Percentiles rank a stretch among this genome's conserved stretches.
These are phyloP conservation scores for Letharia columbiana DNA, from an alignment of 495 filamentous ascomycete species.

Conservation along the genomic window DNA sequence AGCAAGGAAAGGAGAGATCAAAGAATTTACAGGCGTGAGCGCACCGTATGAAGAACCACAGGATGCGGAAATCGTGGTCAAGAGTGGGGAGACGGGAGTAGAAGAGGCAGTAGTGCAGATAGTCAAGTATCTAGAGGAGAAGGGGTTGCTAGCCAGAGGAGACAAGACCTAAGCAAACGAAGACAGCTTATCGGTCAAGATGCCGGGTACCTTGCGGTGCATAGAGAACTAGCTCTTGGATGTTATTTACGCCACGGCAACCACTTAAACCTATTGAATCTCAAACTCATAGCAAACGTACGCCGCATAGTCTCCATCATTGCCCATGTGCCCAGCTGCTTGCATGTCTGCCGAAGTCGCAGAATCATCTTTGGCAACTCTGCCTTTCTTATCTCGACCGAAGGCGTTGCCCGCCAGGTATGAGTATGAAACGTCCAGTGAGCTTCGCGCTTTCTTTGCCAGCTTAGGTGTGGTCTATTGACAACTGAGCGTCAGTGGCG, in stretches of 20 bases:
- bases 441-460: conserved; percentile 67
- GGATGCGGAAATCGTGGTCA: conserved; percentile 75
- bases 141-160: conserved; percentile 42
- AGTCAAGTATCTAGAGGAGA: conserved; percentile 63
- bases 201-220: not conserved
- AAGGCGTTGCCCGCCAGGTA: conserved; percentile 95
- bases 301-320: conserved; percentile 75
- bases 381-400: conserved; percentile 85
- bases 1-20: conserved; percentile 83
- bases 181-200: not conserved
- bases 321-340: conserved; percentile 53
- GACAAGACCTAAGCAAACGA: not conserved
- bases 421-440: conserved; percentile 77
- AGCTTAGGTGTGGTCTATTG: conserved; percentile 69
- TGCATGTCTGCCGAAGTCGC: conserved; percentile 70
- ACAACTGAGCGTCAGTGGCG: not conserved
- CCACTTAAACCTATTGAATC: conserved; percentile 33
- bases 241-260: not conserved
- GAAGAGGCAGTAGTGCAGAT: conserved; percentile 81
- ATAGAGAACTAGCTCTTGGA: not conserved
- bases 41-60: conserved; percentile 90
- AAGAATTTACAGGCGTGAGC: conserved; percentile 89
- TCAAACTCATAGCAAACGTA: conserved; percentile 98
- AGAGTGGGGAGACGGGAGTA: conserved; percentile 65
- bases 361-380: conserved; percentile 78